phyloP scores from a whole-genome alignment of 371 early-diverging fungal genomes.

The Capniomyces stellatus region DNA sequence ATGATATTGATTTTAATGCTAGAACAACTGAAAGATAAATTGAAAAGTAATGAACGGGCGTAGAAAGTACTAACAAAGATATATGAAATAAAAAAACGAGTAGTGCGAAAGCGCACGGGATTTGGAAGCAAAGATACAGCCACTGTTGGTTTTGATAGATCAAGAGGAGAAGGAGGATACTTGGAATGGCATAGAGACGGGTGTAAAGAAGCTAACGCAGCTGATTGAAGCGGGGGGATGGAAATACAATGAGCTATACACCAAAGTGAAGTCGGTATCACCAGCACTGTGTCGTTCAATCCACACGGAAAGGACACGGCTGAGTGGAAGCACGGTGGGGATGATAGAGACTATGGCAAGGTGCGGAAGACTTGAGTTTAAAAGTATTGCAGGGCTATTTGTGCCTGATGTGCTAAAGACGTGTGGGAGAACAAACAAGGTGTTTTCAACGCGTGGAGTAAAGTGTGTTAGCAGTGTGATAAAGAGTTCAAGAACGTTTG shows the following conservation, averaged over 20 bases:
- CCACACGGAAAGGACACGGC: conserved; percentile 20
- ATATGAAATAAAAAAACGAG: no score
- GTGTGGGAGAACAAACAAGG: conserved; percentile 26
- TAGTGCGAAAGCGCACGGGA: conserved; percentile 25
- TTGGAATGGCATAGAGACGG: conserved; percentile 18
- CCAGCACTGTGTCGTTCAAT: conserved; percentile 4
- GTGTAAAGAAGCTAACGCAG: conserved; percentile 12
- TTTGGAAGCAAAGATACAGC: conserved; percentile 20
- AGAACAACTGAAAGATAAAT: no score
- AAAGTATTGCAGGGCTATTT: conserved; percentile 11
- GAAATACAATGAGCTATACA: not conserved
- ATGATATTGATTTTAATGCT: no score
- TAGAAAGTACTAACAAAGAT: no score
- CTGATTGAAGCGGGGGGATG: conserved; percentile 19
- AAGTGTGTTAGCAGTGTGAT: conserved; percentile 19
- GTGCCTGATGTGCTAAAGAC: conserved; percentile 15
- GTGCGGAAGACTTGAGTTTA: conserved; percentile 16
- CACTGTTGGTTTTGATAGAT: conserved; percentile 15
- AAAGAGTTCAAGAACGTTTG: conserved; percentile 16
- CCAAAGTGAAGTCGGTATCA: not conserved
- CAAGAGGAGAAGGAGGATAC: conserved; percentile 23
- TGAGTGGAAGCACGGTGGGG: conserved; percentile 16
- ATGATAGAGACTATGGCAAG: conserved; percentile 18
- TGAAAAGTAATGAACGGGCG: no score
- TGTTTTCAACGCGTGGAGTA: conserved; percentile 23